Base-by-base conservation (phyloP, 192 early-diverging fungal genomes). In the Mortierella hygrophila region DNA sequence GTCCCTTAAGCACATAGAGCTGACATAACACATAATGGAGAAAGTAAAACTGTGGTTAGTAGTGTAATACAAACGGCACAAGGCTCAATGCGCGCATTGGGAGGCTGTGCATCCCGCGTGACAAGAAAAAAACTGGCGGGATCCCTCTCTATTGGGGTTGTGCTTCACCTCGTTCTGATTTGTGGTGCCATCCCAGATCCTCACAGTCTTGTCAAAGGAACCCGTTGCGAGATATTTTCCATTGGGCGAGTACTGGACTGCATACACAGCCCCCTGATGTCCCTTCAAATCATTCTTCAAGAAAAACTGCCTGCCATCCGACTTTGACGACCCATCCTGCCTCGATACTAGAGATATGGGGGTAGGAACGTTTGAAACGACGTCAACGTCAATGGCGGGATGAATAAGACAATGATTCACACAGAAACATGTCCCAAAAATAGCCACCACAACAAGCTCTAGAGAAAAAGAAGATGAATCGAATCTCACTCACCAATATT, bases 141-240 rank as follows among this genome's bases (percentile, higher is more conserved):
- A 57, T 57, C 55, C n/a, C 7, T 57, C 55, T 57, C 55, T 11
- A 2, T 26, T 6, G 38, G 6, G 32, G 35, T 63, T 52, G 49
- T 23, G n/a, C 44, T 55, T 63, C 76, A 95, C 93, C 90, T 96
- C 95, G 81, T 96, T 96, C 70, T 93, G 91, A 2, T 88, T 89
- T 9, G 90, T 83, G 23, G 89, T 81, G 3, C 92, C 89, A 82
- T 98, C 97, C 97, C 97, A 99, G 46, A 99, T 92, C 70, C 97
- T 91, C 46, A 99, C 93, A 11, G 97, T 95, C 88, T 96, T 96
- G 90, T 99, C 98, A 90, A 99, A 98, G 15, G 97, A 97, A 8
- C 97, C 98, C 9, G 97, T 96, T 6, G 95, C 97, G 8, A 99
- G 88, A 47, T 94, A 93, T 41, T 92, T 92, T 32, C 96, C 97